These are phyloP conservation scores for Penicillium sp. DNA, from an alignment of 2,329 filamentous ascomycete genomes.

Conservation along the genomic window DNA sequence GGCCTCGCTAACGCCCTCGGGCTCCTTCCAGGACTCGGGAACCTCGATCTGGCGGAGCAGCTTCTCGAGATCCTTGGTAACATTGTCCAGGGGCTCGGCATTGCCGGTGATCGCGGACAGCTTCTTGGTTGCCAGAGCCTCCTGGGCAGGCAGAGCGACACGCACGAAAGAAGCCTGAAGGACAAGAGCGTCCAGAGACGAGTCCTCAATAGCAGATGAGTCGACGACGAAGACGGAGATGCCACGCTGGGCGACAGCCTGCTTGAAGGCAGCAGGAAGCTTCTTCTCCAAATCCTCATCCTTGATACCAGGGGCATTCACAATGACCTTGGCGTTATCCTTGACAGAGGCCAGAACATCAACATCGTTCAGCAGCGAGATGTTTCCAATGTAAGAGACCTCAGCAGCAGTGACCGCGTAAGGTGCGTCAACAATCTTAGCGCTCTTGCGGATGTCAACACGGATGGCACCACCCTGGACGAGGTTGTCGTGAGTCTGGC, in stretches of 20 bases:
- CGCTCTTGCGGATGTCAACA: constrained; percentile 80
- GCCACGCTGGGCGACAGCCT: constrained; percentile 67
- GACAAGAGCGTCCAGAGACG: constrained; percentile 67
- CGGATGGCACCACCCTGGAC: constrained; percentile 74
- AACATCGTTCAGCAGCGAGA: constrained; percentile 76
- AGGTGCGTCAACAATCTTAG: constrained; percentile 78
- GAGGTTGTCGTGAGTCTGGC: constrained; percentile 61
- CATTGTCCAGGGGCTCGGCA: constrained; percentile 61
- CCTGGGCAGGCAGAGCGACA: constrained; percentile 66
- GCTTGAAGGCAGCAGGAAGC: constrained; percentile 68
- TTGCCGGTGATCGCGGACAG: constrained; percentile 62
- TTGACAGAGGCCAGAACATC: constrained; percentile 71
- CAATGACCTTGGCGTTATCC: constrained; percentile 67
- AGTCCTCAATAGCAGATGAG: constrained; percentile 63
- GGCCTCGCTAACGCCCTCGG: constrained; percentile 49
- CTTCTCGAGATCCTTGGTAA: constrained; percentile 61
- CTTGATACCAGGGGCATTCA: constrained; percentile 77
- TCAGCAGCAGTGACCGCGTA: constrained; percentile 80
- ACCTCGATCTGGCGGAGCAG: constrained; percentile 72
- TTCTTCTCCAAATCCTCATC: constrained; percentile 88
- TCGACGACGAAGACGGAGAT: constrained; percentile 76
- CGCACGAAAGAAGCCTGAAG: constrained; percentile 81
- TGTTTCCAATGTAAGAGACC: constrained; percentile 72
- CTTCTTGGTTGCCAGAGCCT: constrained; percentile 64
- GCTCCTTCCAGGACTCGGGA: constrained; percentile 75